phyloP scores from a whole-genome alignment of 2,329 filamentous ascomycete genomes.

The Ophiostoma tasmaniense region DNA sequence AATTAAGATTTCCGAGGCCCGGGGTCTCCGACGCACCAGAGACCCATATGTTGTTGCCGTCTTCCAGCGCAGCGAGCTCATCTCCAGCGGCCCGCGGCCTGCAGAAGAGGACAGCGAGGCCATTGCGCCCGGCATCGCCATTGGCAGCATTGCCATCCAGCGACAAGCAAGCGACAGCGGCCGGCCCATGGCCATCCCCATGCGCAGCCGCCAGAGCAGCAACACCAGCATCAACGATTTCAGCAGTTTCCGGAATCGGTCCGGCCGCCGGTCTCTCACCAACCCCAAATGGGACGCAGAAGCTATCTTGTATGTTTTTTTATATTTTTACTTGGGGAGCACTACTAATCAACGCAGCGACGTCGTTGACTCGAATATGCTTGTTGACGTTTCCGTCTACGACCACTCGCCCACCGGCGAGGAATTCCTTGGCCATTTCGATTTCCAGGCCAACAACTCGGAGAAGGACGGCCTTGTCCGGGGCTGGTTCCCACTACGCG shows the following conservation, averaged over 20 bases:
- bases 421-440: conserved; percentile 83
- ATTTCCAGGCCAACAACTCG: conserved; percentile 59
- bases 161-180: conserved; percentile 74
- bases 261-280: conserved; percentile 53
- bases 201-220: conserved; percentile 94
- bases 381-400: conserved; percentile 90
- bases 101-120: conserved; percentile 52
- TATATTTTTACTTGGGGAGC: not conserved
- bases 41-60: conserved; percentile 95
- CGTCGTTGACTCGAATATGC: conserved; percentile 81
- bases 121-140: conserved; percentile 33
- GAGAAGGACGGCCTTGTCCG: conserved; percentile 63
- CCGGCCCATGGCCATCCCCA: conserved; percentile 85
- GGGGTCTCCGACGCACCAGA: conserved; percentile 69
- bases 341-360: conserved; percentile 50
- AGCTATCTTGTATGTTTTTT: conserved; percentile 74
- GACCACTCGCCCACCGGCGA: conserved; percentile 67
- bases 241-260: conserved; percentile 50
- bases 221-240: conserved; percentile 75
- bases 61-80: conserved; percentile 93
- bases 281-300: conserved; percentile 94
- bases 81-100: conserved; percentile 72
- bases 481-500: conserved; percentile 76
- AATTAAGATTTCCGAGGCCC: conserved; percentile 79
- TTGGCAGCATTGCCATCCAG: conserved; percentile 46